phyloP scores from a whole-genome alignment of 73 alveolate species.

The Paramecium pentaurelia region DNA sequence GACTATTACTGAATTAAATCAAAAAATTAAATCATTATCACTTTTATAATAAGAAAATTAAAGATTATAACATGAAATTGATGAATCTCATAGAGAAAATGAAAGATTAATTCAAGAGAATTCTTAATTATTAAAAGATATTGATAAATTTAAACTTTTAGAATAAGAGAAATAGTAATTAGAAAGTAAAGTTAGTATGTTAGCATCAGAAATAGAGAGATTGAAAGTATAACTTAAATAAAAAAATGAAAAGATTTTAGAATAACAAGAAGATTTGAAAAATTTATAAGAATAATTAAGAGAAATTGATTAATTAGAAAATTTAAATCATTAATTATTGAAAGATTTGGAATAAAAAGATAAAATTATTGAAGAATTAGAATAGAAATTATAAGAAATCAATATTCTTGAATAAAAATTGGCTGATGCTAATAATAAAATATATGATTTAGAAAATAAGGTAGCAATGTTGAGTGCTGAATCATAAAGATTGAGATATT shows the following conservation, averaged over 20 bases:
- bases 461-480: slow-evolving; percentile 37
- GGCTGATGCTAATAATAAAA: slow-evolving; percentile 3
- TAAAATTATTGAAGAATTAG: not conserved
- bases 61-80: not conserved
- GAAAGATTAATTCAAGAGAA: not conserved
- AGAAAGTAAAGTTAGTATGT: slow-evolving; percentile 2
- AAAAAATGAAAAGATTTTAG: slow-evolving; percentile 13
- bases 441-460: not conserved
- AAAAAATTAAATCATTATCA: not conserved
- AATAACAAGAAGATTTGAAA: not conserved
- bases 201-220: slow-evolving; percentile 41
- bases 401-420: not conserved
- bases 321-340: not conserved
- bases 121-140: not conserved
- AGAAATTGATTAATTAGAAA: not conserved
- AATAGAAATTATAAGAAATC: not conserved
- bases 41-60: not conserved
- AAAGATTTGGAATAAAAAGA: not conserved
- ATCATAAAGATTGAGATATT: not conserved
- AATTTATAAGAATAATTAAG: not conserved
- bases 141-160: not conserved
- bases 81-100: not conserved
- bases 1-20: not conserved
- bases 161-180: not conserved
- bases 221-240: not conserved